Evolutionary conservation across 305 asterid genomes (phyloP), one percentile per base, ranked within the genome.

Genomic region (Fraxinus paxiana): DNA sequence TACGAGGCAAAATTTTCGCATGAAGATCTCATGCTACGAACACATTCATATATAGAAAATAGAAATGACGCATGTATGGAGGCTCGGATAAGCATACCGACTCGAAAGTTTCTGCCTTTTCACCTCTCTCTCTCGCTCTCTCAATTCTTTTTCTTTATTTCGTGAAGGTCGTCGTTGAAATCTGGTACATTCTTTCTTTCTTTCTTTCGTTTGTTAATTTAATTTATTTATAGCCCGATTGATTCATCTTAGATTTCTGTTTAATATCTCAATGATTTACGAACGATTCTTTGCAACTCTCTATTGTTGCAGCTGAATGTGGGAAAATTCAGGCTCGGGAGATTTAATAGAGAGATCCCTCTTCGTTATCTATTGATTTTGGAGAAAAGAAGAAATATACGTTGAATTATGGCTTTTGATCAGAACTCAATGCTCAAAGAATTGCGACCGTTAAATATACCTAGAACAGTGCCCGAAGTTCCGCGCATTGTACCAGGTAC

Each of bases 391-490:
- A 28, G 77, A 71, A 75, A 24, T 5, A 63, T 61, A 31, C 75
- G 84, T 61, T 76, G 74, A 75, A 76, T 72, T 51, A 94, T 96
- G 99, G 97, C 95, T 22, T 92, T 88, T 79, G 97, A 94, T 89
- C 97, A 89, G 88, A 92, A 86, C 86, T 89, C 91, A 43, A 56
- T 88, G 18, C 95, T 95, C 59, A 89, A 86, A 84, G 94, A 91
- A 87, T 86, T 96, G 82, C 96, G 93, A 38, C 98, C 97, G 0
- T 76, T 96, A 77, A 96, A 92, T 86, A 85, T 91, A 31, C 87
- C 86, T 56, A 84, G 94, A 84, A 85, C 77, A 73, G 75, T 81
- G 86, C 79, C 85, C 0, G 98, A 96, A 80, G 98, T 94, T 75
- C 88, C 92, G 2, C 87, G 92, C 85, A 88, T 90, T 75, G 88